These are phyloP conservation scores for Russula earlei DNA, from an alignment of 768 basidiomycete species.

Conservation along the genomic window DNA sequence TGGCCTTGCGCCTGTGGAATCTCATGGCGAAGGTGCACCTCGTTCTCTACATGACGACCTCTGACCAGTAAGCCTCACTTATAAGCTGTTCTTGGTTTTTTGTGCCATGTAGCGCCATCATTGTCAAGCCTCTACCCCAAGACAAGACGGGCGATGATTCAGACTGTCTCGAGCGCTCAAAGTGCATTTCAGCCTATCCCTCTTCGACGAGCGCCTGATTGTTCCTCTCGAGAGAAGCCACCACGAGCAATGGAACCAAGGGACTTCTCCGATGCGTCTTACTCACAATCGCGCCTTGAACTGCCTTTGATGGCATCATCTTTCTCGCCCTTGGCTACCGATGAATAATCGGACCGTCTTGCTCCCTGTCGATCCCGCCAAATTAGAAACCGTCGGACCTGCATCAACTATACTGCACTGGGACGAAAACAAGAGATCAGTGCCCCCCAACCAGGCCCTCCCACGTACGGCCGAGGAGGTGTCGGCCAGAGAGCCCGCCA, in stretches of 20 bases:
- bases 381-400: background rate
- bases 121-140: background rate
- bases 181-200: background rate
- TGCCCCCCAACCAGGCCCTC: background rate
- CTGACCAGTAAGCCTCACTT: no score
- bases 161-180: background rate
- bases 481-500: constrained; percentile 1
- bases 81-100: no score
- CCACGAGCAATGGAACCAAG: background rate
- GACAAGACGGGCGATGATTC: background rate
- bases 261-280: background rate
- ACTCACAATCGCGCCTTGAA: background rate
- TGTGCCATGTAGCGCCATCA: background rate
- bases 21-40: no score
- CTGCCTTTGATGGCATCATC: background rate
- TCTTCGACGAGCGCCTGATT: background rate
- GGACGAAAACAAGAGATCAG: background rate
- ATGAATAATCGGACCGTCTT: background rate
- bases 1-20: no score
- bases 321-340: constrained; percentile 4
- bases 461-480: background rate
- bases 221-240: no score
- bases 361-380: background rate
- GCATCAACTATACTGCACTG: constrained; percentile 7
- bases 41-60: no score